Conservation (phyloP, 2,329 filamentous ascomycete genomes). For the Fusarium pseudocircinatum region DNA sequence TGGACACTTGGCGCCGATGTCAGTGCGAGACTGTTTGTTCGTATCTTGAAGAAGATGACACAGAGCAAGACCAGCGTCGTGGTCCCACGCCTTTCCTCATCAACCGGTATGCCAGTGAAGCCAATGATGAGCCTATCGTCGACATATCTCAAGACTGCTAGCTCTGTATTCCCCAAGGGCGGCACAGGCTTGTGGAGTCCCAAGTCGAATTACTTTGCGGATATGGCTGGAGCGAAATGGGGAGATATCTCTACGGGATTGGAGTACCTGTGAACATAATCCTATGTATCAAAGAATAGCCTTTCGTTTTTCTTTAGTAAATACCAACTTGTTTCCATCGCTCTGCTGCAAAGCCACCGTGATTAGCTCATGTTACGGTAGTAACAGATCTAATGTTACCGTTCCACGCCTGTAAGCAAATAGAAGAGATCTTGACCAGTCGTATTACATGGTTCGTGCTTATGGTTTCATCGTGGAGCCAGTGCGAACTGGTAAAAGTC, state of each 20-base stretch:
- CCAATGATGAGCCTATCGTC: constrained; percentile 57
- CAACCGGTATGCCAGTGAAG: constrained; percentile 50
- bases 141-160: constrained; percentile 60
- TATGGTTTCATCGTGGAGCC: not conserved
- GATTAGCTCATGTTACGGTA: not conserved
- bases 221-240: constrained; percentile 45
- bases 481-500: not conserved
- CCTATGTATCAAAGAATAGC: not conserved
- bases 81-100: constrained; percentile 53
- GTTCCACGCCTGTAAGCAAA: not conserved
- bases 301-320: not conserved
- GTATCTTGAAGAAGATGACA: constrained; percentile 62
- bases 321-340: not conserved
- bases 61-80: constrained; percentile 53
- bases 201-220: constrained; percentile 44
- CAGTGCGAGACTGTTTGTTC: constrained; percentile 58
- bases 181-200: constrained; percentile 51
- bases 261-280: constrained; percentile 15
- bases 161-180: constrained; percentile 56
- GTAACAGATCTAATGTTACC: not conserved
- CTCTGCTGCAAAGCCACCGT: not conserved
- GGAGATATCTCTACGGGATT: constrained; percentile 42
- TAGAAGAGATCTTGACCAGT: not conserved
- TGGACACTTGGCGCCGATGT: constrained; percentile 72
- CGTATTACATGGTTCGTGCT: not conserved